Conservation (phyloP, 148 eudicot species). For the Silene latifolia region DNA sequence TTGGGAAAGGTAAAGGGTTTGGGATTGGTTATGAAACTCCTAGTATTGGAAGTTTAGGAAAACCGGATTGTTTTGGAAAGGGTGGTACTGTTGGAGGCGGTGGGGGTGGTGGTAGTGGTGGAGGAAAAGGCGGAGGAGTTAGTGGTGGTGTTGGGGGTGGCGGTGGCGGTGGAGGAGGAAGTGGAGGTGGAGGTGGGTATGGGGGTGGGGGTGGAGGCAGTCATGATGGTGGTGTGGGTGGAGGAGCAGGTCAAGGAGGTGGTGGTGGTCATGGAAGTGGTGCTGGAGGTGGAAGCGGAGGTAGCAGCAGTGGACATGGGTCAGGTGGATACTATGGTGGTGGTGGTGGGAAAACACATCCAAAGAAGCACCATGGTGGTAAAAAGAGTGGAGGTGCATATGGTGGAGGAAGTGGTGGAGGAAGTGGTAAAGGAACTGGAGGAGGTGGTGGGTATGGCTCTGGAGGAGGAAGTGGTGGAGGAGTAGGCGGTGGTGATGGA, state of each 20-base stretch:
- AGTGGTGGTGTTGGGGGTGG: constrained; percentile 4
- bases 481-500: background rate
- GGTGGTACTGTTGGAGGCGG: constrained; percentile 17
- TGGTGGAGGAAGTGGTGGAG: constrained; percentile 8
- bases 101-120: constrained; percentile 3
- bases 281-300: constrained; percentile 1
- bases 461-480: background rate
- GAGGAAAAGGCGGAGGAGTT: background rate
- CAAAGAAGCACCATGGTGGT: background rate
- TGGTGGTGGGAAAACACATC: background rate
- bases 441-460: constrained; percentile 1
- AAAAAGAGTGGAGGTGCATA: constrained; percentile 8
- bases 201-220: constrained; percentile 6
- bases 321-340: constrained; percentile 15
- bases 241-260: background rate
- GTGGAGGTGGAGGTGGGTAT: background rate
- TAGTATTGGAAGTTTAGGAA: constrained; percentile 16
- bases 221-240: constrained; percentile 1
- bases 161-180: constrained; percentile 6
- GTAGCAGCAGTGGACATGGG: constrained; percentile 10
- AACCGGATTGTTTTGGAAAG: constrained; percentile 21
- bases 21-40: constrained; percentile 4
- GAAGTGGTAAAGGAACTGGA: background rate
- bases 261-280: background rate
- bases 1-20: constrained; percentile 23